phyloP scores from a whole-genome alignment of 495 filamentous ascomycete species.

The Xylaria palmicola region DNA sequence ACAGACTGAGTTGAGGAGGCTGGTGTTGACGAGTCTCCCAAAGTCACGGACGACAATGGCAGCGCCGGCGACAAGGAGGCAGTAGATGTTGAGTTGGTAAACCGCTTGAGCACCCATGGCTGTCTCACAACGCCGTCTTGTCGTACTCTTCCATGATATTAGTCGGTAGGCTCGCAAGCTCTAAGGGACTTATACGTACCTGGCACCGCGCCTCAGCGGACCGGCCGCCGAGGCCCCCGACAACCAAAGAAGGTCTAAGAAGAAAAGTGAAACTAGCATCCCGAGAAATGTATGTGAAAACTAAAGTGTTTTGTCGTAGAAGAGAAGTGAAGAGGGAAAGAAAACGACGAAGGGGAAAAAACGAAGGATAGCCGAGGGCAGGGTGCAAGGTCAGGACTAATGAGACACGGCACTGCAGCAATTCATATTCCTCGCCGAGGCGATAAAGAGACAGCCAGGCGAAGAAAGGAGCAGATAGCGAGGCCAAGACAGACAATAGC shows the following conservation, averaged over 20 bases:
- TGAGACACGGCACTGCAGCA: conserved; percentile 14
- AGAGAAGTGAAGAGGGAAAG: conserved; percentile 4
- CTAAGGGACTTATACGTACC: conserved; percentile 20
- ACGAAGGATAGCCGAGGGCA: conserved; percentile 12
- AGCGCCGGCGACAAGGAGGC: conserved; percentile 8
- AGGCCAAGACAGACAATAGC: conserved; percentile 19
- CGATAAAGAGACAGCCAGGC: conserved; percentile 22
- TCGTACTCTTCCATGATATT: conserved; percentile 21
- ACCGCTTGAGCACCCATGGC: conserved; percentile 19
- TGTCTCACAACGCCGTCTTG: conserved; percentile 13
- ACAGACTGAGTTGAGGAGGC: conserved; percentile 7
- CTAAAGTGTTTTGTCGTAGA: not conserved
- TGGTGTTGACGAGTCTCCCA: not conserved
- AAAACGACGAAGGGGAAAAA: conserved; percentile 11
- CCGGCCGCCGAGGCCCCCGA: conserved; percentile 32
- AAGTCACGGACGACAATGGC: conserved; percentile 5
- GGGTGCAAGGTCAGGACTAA: conserved; percentile 14
- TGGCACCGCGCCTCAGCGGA: conserved; percentile 28
- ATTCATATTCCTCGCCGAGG: conserved; percentile 26
- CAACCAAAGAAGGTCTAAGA: conserved; percentile 30
- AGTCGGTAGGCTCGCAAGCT: conserved; percentile 6
- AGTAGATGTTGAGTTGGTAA: conserved; percentile 20
- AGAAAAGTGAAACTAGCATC: conserved; percentile 29
- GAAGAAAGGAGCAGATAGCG: conserved; percentile 18
- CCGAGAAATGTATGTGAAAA: conserved; percentile 12